Base-by-base conservation (phyloP, 495 filamentous ascomycete species). In the Sphaerosporella brunnea region DNA sequence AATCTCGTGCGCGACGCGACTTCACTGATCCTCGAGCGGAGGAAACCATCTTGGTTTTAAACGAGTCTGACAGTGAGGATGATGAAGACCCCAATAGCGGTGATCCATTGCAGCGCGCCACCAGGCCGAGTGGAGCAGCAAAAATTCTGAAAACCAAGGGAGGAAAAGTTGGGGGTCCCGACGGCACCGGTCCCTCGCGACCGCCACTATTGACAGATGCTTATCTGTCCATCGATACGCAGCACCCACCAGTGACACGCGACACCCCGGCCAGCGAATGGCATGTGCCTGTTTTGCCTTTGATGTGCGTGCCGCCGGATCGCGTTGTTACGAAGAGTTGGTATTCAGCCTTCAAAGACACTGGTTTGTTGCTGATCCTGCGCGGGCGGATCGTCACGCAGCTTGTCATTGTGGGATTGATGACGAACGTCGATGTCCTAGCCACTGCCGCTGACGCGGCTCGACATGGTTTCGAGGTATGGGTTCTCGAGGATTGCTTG, bases 371-470 rank as follows among this genome's bases (percentile, higher is more conserved):
- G 19, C 65, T 78, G 32, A 70, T 73, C 5, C 67, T 93, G 38
- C 77, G 85, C 11, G 73, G 74, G 3, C 79, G 74, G 18, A 77
- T 97, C 36, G 73, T 95, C 36, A 95, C 85, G 1, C 80, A 94
- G 56, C 63, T 97, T n/a, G 95, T 82, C 58, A 71, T 97, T 3
- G 93, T 85, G 55, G 90, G 90, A 10, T 74, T 80, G n/a, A 66
- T 88, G 28, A 86, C 82, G 11, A 95, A 95, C 61, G 69, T 84
- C 23, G 86, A 85, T 19, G 77, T 96, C 23, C 90, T 86, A 57
- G 90, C 90, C 7, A 97, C 90, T 1, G 88, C 85, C 19, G 66
- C 93, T 39, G 90, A 95, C 56, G 90, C 90, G 1, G 88, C 82
- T 0, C 74, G 76, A 13, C 79, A 93, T 60, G 90, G 90, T 10